Conservation (phyloP, 805 yeast genomes). For the Schwanniomyces vanrijiae region DNA sequence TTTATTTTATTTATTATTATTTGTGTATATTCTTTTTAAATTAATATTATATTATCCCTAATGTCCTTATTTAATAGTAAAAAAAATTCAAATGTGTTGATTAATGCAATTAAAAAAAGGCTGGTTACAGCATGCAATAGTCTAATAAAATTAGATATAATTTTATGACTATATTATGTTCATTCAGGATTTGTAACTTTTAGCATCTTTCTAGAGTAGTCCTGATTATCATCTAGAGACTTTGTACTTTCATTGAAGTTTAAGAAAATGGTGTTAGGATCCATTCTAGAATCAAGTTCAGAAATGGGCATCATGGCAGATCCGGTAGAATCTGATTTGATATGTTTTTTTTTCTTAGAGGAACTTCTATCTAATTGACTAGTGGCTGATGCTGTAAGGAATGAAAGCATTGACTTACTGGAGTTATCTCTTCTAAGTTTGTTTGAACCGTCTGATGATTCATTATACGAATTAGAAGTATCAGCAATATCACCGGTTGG, state of each 20-base stretch:
- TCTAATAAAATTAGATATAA: background rate
- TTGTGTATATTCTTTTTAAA: background rate
- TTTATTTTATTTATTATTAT: background rate
- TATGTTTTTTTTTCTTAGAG: constrained; percentile 27
- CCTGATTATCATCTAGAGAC: constrained; percentile 33
- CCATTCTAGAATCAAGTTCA: constrained; percentile 25
- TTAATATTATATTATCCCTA: background rate
- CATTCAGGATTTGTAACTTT: constrained; percentile 25
- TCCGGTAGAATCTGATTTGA: constrained; percentile 8
- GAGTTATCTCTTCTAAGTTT: constrained; percentile 33
- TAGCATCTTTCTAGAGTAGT: constrained; percentile 33
- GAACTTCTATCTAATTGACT: constrained; percentile 25
- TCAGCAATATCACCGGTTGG: constrained; percentile 18
- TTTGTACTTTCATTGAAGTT: constrained; percentile 24
- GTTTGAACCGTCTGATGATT: constrained; percentile 6
- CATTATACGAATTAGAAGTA: constrained; percentile 10
- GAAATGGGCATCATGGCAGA: constrained; percentile 33
- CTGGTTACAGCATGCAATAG: background rate
- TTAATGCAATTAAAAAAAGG: background rate
- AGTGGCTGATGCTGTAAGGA: constrained; percentile 17
- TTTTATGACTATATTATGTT: background rate
- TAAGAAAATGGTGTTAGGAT: constrained; percentile 27
- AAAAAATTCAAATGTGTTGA: no score
- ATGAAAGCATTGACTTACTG: constrained; percentile 31
- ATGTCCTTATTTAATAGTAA: background rate